A percentile compares a stretch with the other conserved stretches of the same genome.
Evolutionary conservation across 768 basidiomycete genomes (phyloP).

Genomic region (Lactarius tabidus): DNA sequence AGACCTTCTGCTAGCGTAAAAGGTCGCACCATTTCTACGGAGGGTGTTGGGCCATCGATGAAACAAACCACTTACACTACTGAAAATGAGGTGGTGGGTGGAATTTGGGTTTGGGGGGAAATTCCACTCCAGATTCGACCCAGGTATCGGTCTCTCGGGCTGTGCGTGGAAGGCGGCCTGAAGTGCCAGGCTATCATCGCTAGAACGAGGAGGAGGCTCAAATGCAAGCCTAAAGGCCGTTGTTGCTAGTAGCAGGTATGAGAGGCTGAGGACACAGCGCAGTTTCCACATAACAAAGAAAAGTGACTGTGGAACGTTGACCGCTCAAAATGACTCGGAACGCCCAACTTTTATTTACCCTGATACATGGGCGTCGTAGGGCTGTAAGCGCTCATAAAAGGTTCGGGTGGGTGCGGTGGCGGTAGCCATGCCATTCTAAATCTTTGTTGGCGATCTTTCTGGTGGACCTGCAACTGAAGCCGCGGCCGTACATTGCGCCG

Average conservation of each 20-base stretch:
- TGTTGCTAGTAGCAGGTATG: neutral
- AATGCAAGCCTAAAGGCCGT: neutral
- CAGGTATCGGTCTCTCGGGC: neutral
- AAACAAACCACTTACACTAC: conserved; percentile 34
- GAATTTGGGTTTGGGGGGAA: conserved; percentile 29
- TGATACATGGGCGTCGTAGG: no score
- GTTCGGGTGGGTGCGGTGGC: no score
- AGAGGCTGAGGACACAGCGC: neutral
- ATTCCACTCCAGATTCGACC: conserved; percentile 14
- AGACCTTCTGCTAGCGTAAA: no score
- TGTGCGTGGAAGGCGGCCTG: neutral
- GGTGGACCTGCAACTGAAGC: no score
- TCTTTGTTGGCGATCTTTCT: no score
- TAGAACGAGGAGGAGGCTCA: conserved; percentile 25
- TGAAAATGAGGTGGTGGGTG: conserved; percentile 36
- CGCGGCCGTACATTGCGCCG: no score
- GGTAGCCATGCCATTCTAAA: no score
- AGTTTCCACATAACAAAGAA: neutral
- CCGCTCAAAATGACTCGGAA: no score
- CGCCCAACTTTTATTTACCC: no score
- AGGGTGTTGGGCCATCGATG: conserved; percentile 40
- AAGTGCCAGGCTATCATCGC: conserved; percentile 31
- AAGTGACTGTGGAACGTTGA: no score
- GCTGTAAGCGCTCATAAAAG: no score
- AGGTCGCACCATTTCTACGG: conserved; percentile 21